Evolutionary conservation across 768 basidiomycete genomes (phyloP), one percentile per base, ranked within the genome.

Genomic region (Daedaleopsis nitida): DNA sequence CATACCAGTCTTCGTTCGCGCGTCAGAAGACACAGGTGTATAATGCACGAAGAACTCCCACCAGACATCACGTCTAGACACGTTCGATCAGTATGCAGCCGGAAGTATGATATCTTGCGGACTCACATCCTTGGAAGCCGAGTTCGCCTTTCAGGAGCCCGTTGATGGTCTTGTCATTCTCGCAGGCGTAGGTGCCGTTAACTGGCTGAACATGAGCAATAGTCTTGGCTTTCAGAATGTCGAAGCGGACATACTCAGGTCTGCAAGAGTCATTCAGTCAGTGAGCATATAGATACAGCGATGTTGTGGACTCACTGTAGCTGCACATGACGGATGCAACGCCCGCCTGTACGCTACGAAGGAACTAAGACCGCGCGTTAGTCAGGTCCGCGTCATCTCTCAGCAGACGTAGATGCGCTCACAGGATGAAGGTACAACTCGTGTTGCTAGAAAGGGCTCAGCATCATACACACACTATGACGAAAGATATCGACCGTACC

Each of bases 261-360:
- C 60, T 58, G 37, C 16, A 51, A 77, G 8, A 6, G 16, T 13
- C 32, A 16, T 9, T 17, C 42, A 21, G 21, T 49, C 38, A 34
- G 3, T 14, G 1, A 4, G 13, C 21, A 27, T 21, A 21, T 24
- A 23, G 21, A 11, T 49, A 23, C 14, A 21, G 5, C 3, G n/a
- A 45, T 24, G 21, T 19, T 9, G 48, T 8, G 14, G 19, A 75
- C 84, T 55, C 57, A 85, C 83, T 88, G 72, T 89, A 89, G 51
- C 83, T 84, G 76, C 88, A 91, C 89, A 91, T 91, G 43, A 91
- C 75, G 34, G 83, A 83, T 1, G 85, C 77, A 10, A 89, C 86
- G 24, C 88, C 88, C 2, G 89, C 90, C 80, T 88, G 86, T 21
- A 91, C 80, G 61, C 86, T 87, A 57, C 79, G 80, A 69, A 88